Base-by-base conservation (phyloP, 192 early-diverging fungal species). In the Coemansia sp. region DNA sequence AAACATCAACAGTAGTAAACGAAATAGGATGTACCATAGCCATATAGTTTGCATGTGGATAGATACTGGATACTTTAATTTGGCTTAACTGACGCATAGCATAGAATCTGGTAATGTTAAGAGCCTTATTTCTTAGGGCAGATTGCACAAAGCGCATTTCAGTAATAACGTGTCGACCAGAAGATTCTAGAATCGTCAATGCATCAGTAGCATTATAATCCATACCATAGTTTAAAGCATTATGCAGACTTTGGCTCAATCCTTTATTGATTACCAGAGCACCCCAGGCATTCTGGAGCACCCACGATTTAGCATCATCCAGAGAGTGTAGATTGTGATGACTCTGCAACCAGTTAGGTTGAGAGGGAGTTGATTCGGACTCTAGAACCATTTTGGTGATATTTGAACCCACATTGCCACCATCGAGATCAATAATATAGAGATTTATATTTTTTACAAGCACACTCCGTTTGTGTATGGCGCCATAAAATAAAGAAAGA, bases 251-350 rank as follows among this genome's bases (percentile, higher is more conserved):
- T 32, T 24, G 41, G 5, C 47, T 65, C 1, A 58, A 59, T 7
- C 63, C 63, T n/a, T 24, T 47, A 12, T 69, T 61, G 28, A 76
- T 76, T 0, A 69, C 64, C 1, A 76, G n/a, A 2, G 64, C 73
- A 0, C 62, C 73, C 73, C 73, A 76, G n/a, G 63, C 73, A 24
- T 66, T 19, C 26, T 0, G 24, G 2, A 67, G 47, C 22, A 68
- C 56, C 73, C 73, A 76, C 25, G 44, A 50, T 31, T 34, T 49
- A 19, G 32, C 38, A 19, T 32, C 64, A 9, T 9, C 12, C 10
- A 41, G 5, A 0, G 28, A 38, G 8, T 58, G 5, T 22, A 14
- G 3, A 61, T 25, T 14, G 9, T 64, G 49, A 49, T 56, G 41
- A 27, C n/a, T 38, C 41, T 55, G 56, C 62, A 71, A 18, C 23